Percentiles rank a stretch among this genome's conserved stretches.
Conservation (phyloP, 225 moss, liverwort and hornwort genomes). For the Antitrichia curtipendula region DNA sequence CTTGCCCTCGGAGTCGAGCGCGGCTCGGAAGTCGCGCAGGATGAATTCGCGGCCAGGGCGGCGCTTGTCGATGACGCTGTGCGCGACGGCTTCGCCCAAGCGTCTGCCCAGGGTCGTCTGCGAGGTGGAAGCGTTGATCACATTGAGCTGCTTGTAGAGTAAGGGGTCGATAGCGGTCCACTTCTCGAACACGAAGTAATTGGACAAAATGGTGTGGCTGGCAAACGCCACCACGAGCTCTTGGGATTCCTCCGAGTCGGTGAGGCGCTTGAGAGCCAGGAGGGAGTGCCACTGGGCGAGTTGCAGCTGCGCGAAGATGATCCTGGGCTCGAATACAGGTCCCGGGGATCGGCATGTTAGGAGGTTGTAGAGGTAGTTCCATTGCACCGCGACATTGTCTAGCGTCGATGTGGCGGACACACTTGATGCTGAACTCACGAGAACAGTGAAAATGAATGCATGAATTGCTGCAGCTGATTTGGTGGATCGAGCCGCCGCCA, state of each 20-base stretch:
- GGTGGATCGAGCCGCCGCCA: neutral
- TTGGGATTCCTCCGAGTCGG: neutral
- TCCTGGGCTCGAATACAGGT: neutral
- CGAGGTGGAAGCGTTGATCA: neutral
- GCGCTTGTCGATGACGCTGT: neutral
- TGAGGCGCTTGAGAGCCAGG: neutral
- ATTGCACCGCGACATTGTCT: neutral
- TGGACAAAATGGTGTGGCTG: constrained; percentile 2
- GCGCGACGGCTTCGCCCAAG: neutral
- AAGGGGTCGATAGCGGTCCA: neutral
- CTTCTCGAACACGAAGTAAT: neutral
- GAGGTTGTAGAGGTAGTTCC: neutral
- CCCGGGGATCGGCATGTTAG: neutral
- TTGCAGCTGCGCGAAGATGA: neutral
- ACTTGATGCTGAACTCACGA: neutral
- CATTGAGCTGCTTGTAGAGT: neutral
- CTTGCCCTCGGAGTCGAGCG: neutral
- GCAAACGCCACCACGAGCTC: constrained; percentile 1
- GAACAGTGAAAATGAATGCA: neutral
- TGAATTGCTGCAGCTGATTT: neutral
- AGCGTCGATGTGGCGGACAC: neutral
- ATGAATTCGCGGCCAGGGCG: neutral
- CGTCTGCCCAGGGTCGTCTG: neutral
- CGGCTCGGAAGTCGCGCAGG: neutral
- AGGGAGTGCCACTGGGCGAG: neutral